Evolutionary conservation across 164 flowering plant genomes (phyloP).

Genomic region (Warburgia ugandensis): DNA sequence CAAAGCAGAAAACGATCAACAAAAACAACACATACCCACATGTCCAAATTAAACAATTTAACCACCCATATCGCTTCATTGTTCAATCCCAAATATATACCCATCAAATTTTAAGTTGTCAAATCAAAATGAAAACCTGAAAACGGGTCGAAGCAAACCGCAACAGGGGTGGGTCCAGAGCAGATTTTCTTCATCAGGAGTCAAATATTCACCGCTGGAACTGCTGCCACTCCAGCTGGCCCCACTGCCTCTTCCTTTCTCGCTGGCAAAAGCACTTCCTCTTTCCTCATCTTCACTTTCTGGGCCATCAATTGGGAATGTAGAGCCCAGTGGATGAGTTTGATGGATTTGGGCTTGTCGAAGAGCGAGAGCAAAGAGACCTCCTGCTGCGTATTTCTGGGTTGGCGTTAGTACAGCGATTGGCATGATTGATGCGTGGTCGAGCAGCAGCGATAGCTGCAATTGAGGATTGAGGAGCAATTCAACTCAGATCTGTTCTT

Average conservation of each 20-base stretch:
- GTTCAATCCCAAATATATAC: neutral
- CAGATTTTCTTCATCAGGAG: conserved; percentile 39
- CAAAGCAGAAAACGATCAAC: neutral
- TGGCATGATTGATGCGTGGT: too few relatives aligned
- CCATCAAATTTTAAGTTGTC: neutral
- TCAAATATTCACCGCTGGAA: neutral
- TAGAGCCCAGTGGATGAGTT: conserved; percentile 33
- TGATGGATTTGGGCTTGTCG: conserved; percentile 88
- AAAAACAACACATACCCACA: neutral
- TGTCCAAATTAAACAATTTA: neutral
- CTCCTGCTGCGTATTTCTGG: conserved; percentile 79
- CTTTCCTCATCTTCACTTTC: too few relatives aligned
- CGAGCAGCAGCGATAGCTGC: too few relatives aligned
- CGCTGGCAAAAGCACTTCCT: too few relatives aligned
- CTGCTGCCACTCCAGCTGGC: neutral
- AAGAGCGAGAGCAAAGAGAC: conserved; percentile 63
- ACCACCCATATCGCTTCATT: neutral
- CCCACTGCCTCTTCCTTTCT: too few relatives aligned
- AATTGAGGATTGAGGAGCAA: too few relatives aligned
- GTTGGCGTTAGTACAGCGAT: conserved; percentile 58
- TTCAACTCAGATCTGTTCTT: too few relatives aligned
- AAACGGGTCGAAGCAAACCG: conserved; percentile 79
- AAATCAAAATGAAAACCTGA: conserved; percentile 30
- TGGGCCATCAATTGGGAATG: too few relatives aligned
- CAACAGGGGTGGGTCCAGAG: conserved; percentile 69